These are phyloP conservation scores for Magnaporthiopsis incrustans DNA, from an alignment of 2,329 filamentous ascomycete genomes.

Conservation along the genomic window DNA sequence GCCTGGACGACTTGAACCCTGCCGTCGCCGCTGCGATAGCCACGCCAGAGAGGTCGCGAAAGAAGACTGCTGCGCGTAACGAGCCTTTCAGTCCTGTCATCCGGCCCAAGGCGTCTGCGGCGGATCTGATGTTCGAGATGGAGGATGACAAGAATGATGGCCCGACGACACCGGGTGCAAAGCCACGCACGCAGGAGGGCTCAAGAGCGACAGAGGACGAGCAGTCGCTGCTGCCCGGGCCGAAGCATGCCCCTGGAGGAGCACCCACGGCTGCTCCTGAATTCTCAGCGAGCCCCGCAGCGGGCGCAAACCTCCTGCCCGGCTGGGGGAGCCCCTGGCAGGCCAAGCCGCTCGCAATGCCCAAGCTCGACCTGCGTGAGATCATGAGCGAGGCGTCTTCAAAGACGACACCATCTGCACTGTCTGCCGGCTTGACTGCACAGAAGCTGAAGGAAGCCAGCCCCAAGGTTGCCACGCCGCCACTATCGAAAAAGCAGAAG, in stretches of 20 bases:
- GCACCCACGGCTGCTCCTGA: not conserved
- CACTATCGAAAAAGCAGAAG: constrained; percentile 34
- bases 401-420: constrained; percentile 34
- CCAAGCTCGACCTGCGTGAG: constrained; percentile 65
- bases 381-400: constrained; percentile 60
- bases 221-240: too few relatives aligned
- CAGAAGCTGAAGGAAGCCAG: constrained; percentile 34
- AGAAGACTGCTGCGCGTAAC: constrained; percentile 38
- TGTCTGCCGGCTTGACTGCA: constrained; percentile 46
- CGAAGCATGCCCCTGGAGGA: too few relatives aligned
- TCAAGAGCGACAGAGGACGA: too few relatives aligned
- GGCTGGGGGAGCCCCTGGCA: constrained; percentile 7
- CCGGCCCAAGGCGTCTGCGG: constrained; percentile 57
- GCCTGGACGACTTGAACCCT: constrained; percentile 51
- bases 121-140: constrained; percentile 90
- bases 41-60: constrained; percentile 36
- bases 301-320: constrained; percentile 6
- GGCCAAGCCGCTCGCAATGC: constrained; percentile 23
- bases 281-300: not conserved
- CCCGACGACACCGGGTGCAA: not conserved
- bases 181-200: not conserved
- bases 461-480: constrained; percentile 26
- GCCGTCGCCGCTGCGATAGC: constrained; percentile 27
- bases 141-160: constrained; percentile 58
- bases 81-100: constrained; percentile 59